Conservation (phyloP, 371 early-diverging fungal species). For the Mucor sp. region DNA sequence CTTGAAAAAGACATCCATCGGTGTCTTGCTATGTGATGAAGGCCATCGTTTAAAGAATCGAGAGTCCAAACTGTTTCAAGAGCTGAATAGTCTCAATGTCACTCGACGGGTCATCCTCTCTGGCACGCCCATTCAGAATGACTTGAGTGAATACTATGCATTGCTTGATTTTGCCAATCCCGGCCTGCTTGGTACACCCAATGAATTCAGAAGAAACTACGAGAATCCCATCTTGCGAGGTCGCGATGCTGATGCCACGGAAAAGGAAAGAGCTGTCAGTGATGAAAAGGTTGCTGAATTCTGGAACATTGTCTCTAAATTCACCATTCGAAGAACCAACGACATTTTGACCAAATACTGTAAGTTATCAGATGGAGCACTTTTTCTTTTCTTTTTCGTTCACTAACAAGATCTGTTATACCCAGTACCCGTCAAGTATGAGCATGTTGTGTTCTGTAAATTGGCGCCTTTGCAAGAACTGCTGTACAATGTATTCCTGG, state of each 20-base stretch:
- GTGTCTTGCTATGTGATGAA: constrained; percentile 96
- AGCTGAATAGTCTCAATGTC: constrained; percentile 83
- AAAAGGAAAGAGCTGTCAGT: constrained; percentile 77
- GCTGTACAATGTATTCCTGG: constrained; percentile 80
- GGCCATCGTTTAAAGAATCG: constrained; percentile 97
- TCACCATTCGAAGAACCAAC: constrained; percentile 95
- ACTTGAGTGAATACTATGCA: constrained; percentile 94
- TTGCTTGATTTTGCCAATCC: constrained; percentile 95
- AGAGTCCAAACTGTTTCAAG: constrained; percentile 84
- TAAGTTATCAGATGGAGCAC: constrained; percentile 39
- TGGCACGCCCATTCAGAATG: constrained; percentile 99
- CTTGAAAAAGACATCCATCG: constrained; percentile 81
- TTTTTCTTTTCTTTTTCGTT: not conserved
- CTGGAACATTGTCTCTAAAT: constrained; percentile 83
- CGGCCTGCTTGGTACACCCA: constrained; percentile 89
- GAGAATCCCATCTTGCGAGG: constrained; percentile 94
- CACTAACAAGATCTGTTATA: not conserved
- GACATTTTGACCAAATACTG: constrained; percentile 94
- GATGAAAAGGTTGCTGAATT: constrained; percentile 88
- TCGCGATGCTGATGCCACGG: constrained; percentile 89
- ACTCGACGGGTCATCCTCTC: constrained; percentile 91
- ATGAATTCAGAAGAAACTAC: constrained; percentile 89
- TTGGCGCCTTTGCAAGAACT: constrained; percentile 77
- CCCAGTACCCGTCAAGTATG: constrained; percentile 91
- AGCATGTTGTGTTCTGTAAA: constrained; percentile 95